Percentiles rank a stretch among this genome's conserved stretches.
Evolutionary conservation across 352 stramenopile genomes (phyloP).

Genomic region (Heterotrichella gracilis): DNA sequence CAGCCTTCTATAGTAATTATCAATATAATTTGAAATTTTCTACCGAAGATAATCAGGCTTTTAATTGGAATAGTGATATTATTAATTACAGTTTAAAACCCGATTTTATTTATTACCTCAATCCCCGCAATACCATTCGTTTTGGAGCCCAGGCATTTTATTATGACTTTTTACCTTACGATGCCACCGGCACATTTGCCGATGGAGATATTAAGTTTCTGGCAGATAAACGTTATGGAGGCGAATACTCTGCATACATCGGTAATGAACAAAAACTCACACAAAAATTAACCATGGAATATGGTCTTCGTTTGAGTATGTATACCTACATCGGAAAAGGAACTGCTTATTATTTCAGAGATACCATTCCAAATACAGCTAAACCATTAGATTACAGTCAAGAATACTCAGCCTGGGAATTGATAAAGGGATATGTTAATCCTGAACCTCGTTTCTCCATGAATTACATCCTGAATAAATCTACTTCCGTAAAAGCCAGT

Average conservation of each 20-base stretch:
- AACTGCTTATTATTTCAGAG: neutral
- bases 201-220: neutral
- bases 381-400: neutral
- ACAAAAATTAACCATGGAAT: neutral
- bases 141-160: neutral
- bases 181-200: neutral
- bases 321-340: neutral
- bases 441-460: neutral
- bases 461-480: neutral
- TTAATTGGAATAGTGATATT: neutral
- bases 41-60: neutral
- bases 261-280: neutral
- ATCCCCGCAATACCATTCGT: neutral
- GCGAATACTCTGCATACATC: neutral
- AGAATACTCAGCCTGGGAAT: neutral
- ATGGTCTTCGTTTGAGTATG: neutral
- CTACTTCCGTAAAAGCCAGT: neutral
- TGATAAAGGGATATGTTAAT: neutral
- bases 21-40: neutral
- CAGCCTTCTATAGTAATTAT: constrained; percentile 1
- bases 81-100: constrained; percentile 2
- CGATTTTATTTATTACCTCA: constrained; percentile 1
- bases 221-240: neutral
- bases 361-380: neutral
- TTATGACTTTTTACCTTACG: neutral